These are phyloP conservation scores for Auriscalpium vulgare DNA, from an alignment of 768 basidiomycete genomes.

Conservation along the genomic window DNA sequence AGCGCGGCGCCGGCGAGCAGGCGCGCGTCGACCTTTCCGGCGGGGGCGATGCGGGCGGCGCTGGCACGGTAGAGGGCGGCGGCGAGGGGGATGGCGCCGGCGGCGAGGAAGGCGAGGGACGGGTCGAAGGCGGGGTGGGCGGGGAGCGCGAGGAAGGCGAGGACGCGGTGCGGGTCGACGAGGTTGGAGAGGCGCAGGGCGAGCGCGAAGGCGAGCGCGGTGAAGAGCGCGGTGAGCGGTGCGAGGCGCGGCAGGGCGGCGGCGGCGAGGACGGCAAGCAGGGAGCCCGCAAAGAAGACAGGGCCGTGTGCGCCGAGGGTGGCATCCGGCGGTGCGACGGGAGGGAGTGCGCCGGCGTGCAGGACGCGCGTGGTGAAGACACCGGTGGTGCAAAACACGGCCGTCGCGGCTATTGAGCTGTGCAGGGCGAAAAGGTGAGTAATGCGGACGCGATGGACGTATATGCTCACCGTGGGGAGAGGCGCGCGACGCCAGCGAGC, in stretches of 20 bases:
- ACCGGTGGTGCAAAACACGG: slow-evolving; percentile 43
- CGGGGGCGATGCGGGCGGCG: slow-evolving; percentile 32
- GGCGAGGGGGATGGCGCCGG: slow-evolving; percentile 41
- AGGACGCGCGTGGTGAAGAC: slow-evolving; percentile 35
- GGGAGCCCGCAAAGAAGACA: slow-evolving; percentile 22
- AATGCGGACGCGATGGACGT: not conserved
- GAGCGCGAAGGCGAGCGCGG: slow-evolving; percentile 43
- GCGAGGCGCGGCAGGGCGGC: slow-evolving; percentile 2
- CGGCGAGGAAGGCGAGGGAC: slow-evolving; percentile 45
- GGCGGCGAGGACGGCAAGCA: slow-evolving; percentile 12
- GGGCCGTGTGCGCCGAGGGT: slow-evolving; percentile 19
- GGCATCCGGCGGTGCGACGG: slow-evolving; percentile 13
- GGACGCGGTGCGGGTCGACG: slow-evolving; percentile 38
- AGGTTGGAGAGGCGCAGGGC: slow-evolving; percentile 48
- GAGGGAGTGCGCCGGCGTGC: slow-evolving; percentile 25
- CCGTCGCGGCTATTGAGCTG: slow-evolving; percentile 49
- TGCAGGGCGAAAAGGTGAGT: slow-evolving; percentile 2
- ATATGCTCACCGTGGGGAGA: slow-evolving; percentile 40
- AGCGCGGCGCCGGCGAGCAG: slow-evolving; percentile 44
- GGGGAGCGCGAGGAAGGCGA: slow-evolving; percentile 46
- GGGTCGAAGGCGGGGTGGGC: slow-evolving; percentile 45
- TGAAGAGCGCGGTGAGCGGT: slow-evolving; percentile 25
- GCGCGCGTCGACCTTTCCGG: slow-evolving; percentile 33
- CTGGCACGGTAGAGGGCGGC: slow-evolving; percentile 37
- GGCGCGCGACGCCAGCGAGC: slow-evolving; percentile 50